Base-by-base conservation (phyloP, 306 rosid species). In the Cajanus cajan region DNA sequence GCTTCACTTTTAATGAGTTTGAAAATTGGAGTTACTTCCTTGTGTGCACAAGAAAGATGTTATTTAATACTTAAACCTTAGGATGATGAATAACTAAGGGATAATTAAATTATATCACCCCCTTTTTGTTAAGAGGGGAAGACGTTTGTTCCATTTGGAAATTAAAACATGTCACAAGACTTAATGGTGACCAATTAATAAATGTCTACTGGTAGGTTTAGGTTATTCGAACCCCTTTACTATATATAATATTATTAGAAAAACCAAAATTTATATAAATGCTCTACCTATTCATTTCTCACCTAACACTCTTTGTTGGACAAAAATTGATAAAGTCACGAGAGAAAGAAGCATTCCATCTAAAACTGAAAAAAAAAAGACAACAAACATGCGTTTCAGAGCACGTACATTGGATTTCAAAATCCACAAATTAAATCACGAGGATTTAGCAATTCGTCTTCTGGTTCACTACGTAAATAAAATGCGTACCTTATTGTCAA, bases 271-370 rank as follows among this genome's bases (percentile, higher is more conserved):
- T 10, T 48, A 24, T 71, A 62, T 62, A 18, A 48, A 16, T 39
- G 54, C 74, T 19, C 44, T 22, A 50, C 73, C 58, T 63, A 73
- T 80, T 73, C 40, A 80, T 41, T 51, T 28, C 79, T 73, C 74
- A 73, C 79, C 84, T 72, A 80, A 73, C 84, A 28, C 79, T 63
- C 72, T n/a, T 73, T 80, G 74, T 80, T 51, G 71, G 74, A 73
- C 51, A 28, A 63, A 39, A 45, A 18, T 61, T 71, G 78, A 63
- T 62, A 50, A 62, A 39, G 39, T 69, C 33, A 15, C 62, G 5
- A 21, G 15, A 59, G 82, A 70, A 79, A 78, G 82, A 58, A 69
- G 59, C 76, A 68, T 55, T 70, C 15, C 71, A 78, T 78, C 82
- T 33, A 19, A 22, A 45, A 61, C 43, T 14, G 68, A 61, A 61